Evolutionary conservation across 1,284 basidiomycete genomes (phyloP).

Genomic region (Ganoderma meredithae): DNA sequence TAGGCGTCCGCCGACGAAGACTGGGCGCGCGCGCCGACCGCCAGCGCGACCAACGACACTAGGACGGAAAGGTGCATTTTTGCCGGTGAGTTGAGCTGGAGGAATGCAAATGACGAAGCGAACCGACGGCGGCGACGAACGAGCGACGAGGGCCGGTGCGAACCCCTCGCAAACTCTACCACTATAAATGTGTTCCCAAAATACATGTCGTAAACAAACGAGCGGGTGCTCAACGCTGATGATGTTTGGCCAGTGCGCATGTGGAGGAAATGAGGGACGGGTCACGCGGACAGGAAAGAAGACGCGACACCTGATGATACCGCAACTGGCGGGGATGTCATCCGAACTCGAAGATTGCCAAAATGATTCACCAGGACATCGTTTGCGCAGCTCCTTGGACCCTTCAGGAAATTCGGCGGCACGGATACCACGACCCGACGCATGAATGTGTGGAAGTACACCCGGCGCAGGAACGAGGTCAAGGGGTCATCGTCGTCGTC

Average conservation of each 20-base stretch:
- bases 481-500: not conserved
- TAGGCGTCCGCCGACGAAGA: constrained; percentile 46
- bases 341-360: not conserved
- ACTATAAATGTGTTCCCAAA: not conserved
- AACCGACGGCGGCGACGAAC: not conserved
- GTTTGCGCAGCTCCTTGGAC: constrained; percentile 1
- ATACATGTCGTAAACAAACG: not conserved
- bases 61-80: constrained; percentile 32
- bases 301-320: not conserved
- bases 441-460: not conserved
- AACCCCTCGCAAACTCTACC: not conserved
- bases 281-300: constrained; percentile 1
- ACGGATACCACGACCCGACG: not conserved
- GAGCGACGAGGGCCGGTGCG: not conserved
- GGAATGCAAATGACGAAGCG: not conserved
- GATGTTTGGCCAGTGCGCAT: not conserved
- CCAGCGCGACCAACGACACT: constrained; percentile 25
- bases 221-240: not conserved
- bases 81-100: not conserved
- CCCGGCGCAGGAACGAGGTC: not conserved
- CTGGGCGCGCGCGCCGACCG: constrained; percentile 35
- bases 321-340: not conserved
- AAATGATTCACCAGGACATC: not conserved
- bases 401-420: not conserved
- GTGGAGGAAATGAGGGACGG: not conserved